Evolutionary conservation across 2,329 filamentous ascomycete genomes (phyloP), one percentile per base, ranked within the genome.

Genomic region (Penicillium sp.): DNA sequence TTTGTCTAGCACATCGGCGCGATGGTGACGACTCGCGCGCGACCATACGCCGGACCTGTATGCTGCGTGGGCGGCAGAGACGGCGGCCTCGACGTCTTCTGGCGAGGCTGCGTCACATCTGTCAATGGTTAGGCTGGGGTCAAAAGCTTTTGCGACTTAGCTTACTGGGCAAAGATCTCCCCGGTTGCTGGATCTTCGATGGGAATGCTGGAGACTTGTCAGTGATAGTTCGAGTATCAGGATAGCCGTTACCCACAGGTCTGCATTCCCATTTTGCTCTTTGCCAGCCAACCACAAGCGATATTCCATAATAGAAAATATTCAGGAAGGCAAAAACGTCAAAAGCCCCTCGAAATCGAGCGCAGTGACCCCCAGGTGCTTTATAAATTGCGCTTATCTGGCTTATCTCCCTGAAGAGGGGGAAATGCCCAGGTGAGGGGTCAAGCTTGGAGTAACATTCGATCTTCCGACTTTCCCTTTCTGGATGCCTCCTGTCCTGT

Each of bases 1-100:
- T 45, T 51, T 57, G 6, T 60, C 57, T 6, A 60, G 49, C 3
- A 60, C 55, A 28, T 60, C 57, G 29, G 57, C 57, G 3, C 57
- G 53, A 15, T 59, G 47, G n/a, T 59, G 55, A 9, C 57, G 53
- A 42, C 48, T 52, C 13, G 53, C 49, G 0, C 52, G 55, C 21
- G 57, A 59, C 57, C 57, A 60, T 17, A 57, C 29, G 8, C 57
- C 57, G 6, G 55, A 53, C 33, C 46, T 43, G 49, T 49, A 60
- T 19, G 51, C 49, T 6, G 21, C 12, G 15, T 60, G 51, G 4
- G 45, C 57, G 4, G 52, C 39, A 4, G 34, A 28, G 21, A 59
- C 45, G 10, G 57, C 52, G 3, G 22, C 17, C 13, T 58, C 49
- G 3, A 58, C 47, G 35, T 60, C 57, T 29, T 49, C 49, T 5